These are phyloP conservation scores for Gynandropsis gynandra DNA, from an alignment of 345 rosid genomes.

Conservation along the genomic window DNA sequence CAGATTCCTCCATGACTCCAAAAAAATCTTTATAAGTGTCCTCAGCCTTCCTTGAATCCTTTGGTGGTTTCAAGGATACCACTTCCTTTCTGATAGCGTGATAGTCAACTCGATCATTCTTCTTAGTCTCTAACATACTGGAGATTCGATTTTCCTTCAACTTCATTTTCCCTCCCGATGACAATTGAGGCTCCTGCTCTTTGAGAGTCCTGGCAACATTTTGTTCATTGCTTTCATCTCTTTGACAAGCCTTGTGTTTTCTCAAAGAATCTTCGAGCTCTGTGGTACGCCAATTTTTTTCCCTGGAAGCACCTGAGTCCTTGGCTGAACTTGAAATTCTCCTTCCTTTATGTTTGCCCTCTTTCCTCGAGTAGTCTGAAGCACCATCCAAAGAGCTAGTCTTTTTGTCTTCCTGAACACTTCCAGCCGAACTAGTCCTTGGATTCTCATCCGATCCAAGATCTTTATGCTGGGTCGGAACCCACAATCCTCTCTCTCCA, in stretches of 20 bases:
- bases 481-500: constrained; percentile 34
- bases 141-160: constrained; percentile 34
- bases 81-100: constrained; percentile 34
- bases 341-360: constrained; percentile 36
- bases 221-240: constrained; percentile 27
- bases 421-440: constrained; percentile 38
- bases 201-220: constrained; percentile 31
- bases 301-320: constrained; percentile 34
- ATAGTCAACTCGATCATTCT: constrained; percentile 30
- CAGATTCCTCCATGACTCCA: constrained; percentile 60
- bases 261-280: constrained; percentile 31
- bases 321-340: constrained; percentile 30
- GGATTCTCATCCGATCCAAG: constrained; percentile 36
- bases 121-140: constrained; percentile 39
- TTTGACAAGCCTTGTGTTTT: constrained; percentile 39
- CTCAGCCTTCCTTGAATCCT: constrained; percentile 39
- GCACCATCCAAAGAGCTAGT: constrained; percentile 30
- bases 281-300: constrained; percentile 34
- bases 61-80: constrained; percentile 37
- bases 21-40: constrained; percentile 65
- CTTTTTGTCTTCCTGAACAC: constrained; percentile 49
- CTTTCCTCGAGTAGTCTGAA: constrained; percentile 36
- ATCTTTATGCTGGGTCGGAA: constrained; percentile 34
- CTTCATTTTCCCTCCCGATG: constrained; percentile 42
- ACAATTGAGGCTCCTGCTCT: constrained; percentile 40